These are phyloP conservation scores for Trichophyton equinum DNA, from an alignment of 2,329 filamentous ascomycete genomes.

Conservation along the genomic window DNA sequence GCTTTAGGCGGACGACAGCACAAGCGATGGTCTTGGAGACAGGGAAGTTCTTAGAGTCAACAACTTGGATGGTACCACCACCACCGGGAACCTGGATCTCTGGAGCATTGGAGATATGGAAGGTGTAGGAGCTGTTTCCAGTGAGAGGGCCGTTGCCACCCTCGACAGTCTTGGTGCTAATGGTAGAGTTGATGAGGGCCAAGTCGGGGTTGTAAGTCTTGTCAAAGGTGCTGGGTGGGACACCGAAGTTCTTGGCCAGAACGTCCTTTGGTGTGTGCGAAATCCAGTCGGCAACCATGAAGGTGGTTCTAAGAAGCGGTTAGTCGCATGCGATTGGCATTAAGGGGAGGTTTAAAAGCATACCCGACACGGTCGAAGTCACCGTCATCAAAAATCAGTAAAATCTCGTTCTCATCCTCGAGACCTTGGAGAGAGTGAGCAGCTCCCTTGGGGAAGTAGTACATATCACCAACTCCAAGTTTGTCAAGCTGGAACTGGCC, in stretches of 20 bases:
- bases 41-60: slow-evolving; percentile 56
- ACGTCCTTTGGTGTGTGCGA: slow-evolving; percentile 51
- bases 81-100: slow-evolving; percentile 47
- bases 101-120: slow-evolving; percentile 44
- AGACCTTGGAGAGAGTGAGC: slow-evolving; percentile 52
- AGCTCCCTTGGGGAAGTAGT: slow-evolving; percentile 56
- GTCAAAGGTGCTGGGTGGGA: slow-evolving; percentile 48
- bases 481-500: slow-evolving; percentile 45
- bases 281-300: slow-evolving; percentile 60
- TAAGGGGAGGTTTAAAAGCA: slow-evolving; percentile 11
- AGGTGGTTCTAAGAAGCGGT: slow-evolving; percentile 43
- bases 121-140: slow-evolving; percentile 51
- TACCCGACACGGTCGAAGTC: slow-evolving; percentile 53
- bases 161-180: slow-evolving; percentile 38
- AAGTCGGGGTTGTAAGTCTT: slow-evolving; percentile 46
- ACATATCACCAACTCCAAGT: slow-evolving; percentile 51
- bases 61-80: slow-evolving; percentile 50
- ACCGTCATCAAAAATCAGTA: slow-evolving; percentile 54
- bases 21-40: slow-evolving; percentile 54
- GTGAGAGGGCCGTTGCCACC: slow-evolving; percentile 38
- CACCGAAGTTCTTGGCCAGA: slow-evolving; percentile 57
- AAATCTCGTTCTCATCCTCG: slow-evolving; percentile 54
- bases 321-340: neutral
- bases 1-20: slow-evolving; percentile 51
- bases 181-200: slow-evolving; percentile 49